These are phyloP conservation scores for Phyllosticta citribraziliensis DNA, from an alignment of 2,329 filamentous ascomycete genomes.

Conservation along the genomic window DNA sequence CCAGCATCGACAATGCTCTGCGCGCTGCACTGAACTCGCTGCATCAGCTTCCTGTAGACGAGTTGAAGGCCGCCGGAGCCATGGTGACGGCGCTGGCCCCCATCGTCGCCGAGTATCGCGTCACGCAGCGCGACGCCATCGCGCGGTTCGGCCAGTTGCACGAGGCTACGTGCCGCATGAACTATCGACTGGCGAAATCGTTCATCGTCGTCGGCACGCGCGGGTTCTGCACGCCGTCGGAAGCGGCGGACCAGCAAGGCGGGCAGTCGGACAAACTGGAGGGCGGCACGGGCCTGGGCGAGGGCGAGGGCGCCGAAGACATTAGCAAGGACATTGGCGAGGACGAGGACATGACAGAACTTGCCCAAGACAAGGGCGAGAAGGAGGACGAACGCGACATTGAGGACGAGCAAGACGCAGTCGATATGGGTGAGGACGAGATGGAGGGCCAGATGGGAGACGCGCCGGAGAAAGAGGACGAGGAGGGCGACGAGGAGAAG, in stretches of 20 bases:
- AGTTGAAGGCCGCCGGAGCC: constrained; percentile 41
- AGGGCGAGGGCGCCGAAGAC: constrained; percentile 90
- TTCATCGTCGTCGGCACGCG: constrained; percentile 72
- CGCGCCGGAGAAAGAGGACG: constrained; percentile 41
- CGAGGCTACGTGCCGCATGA: constrained; percentile 60
- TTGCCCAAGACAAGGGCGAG: constrained; percentile 70
- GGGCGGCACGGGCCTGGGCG: constrained; percentile 83
- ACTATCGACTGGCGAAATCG: constrained; percentile 63
- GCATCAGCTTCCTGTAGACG: constrained; percentile 22
- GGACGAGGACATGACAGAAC: constrained; percentile 84
- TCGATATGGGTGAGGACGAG: constrained; percentile 89
- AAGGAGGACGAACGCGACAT: constrained; percentile 52
- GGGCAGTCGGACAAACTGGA: constrained; percentile 72
- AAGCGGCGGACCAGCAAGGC: constrained; percentile 52
- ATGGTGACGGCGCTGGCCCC: constrained; percentile 56
- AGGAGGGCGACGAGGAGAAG: constrained; percentile 44
- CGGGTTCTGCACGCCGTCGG: constrained; percentile 84
- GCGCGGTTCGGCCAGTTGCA: constrained; percentile 55
- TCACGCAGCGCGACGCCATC: constrained; percentile 50
- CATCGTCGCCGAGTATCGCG: constrained; percentile 63
- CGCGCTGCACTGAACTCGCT: constrained; percentile 37
- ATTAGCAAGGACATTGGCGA: constrained; percentile 95
- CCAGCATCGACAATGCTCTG: constrained; percentile 43
- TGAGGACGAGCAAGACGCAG: constrained; percentile 71
- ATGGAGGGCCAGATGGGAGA: constrained; percentile 77